Base-by-base conservation (phyloP, 768 basidiomycete species). In the Lactarius vividus region DNA sequence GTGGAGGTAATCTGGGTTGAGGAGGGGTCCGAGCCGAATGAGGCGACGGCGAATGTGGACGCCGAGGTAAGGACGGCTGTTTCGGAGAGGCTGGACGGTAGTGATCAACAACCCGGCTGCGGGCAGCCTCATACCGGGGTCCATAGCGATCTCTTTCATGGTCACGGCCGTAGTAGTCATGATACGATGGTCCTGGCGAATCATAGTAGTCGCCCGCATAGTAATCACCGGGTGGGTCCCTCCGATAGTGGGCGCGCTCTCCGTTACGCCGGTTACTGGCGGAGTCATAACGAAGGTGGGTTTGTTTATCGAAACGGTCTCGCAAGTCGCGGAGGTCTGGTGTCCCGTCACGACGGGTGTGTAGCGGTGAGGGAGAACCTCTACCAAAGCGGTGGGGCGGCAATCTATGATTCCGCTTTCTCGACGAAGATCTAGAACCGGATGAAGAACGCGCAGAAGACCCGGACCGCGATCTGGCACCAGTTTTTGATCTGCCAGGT, bases 1-100 rank as follows among this genome's bases (percentile, higher is more conserved):
- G 73, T 15, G 73, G 67, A 3, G 66, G 69, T 4, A 67, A 68
- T 33, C 57, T 74, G 54, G 72, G 69, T 26, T 67, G 65, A 35
- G 68, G 61, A 37, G 66, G 64, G 10, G 61, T 61, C 29, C 54
- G 67, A n/a, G 65, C 68, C 31, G 65, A 57, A 28, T 57, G 66
- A 8, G 73, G 71, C 8, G 74, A 71, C 1, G 70, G 61, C 11
- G 68, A 69, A 20, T 64, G 67, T 1, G 70, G 67, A n/a, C 60
- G 57, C 33, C 59, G 66, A 44, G 64, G 33, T 37, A 62, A 56
- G 4, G 72, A 65, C 18, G 59, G 20, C 54, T 61, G 68, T 31
- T 64, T 65, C 46, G 73, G 70, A 13, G 74, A 75, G 26, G 70
- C 31, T 20, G 71, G 70, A 44, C 70, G 68, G 62, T 72, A 71